Evolutionary conservation across 106 monocot genomes (phyloP), one percentile per base, ranked within the genome.

Genomic region (Chionographis japonica): DNA sequence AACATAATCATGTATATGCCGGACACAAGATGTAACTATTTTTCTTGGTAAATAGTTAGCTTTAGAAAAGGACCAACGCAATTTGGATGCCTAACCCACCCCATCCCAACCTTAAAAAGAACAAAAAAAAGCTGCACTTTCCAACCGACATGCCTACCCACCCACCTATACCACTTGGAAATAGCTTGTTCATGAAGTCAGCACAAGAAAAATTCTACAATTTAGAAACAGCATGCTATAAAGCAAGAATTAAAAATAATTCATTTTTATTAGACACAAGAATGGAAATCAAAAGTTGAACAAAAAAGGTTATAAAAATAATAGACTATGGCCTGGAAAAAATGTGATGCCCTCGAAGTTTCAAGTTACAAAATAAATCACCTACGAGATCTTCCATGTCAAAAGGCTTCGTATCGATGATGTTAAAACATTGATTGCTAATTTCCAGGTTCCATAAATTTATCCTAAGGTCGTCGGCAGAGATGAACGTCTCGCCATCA

Each of bases 371-470:
- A 73, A 67, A 73, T 50, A 66, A 61, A 72, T 82, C 75, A 88
- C 88, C 88, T 84, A 81, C 65, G 56, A 88, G 84, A 78, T 84
- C 88, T 65, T 84, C 88, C 80, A 88, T 88, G 68, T 83, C 65
- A 12, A 58, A 43, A 57, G 88, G 88, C 80, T 81, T 88, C 83
- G 73, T 68, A 66, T 88, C 84, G 57, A 88, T 54, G 61, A 88
- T 73, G 60, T 80, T 88, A 58, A 88, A 88, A 56, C 88, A 84
- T 63, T 78, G 80, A 65, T 73, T 73, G 37, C 72, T 75, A 43
- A 84, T 65, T 62, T 88, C 88, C 60, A 88, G 16, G 59, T 88
- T 80, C 88, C 84, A 88, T 37, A 88, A 56, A 64, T 88, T 84
- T 65, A 88, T 78, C 68, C 78, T 74, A 14, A 88, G 75, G 40